Conservation (phyloP, 2,329 filamentous ascomycete genomes). For the Colletotrichum phormii region DNA sequence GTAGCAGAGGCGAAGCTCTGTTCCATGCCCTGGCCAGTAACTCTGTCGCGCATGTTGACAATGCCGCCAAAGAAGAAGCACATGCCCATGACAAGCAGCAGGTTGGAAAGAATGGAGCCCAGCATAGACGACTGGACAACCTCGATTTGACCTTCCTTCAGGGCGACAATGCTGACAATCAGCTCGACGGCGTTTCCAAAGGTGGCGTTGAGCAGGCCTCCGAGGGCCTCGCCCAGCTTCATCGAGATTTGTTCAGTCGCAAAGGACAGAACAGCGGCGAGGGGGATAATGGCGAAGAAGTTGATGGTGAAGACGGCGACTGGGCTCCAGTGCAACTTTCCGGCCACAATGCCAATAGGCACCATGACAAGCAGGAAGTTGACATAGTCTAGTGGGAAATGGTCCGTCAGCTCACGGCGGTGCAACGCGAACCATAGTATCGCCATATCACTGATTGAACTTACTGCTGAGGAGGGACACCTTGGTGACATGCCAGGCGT, state of each 20-base stretch:
- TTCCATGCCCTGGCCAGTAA: slow-evolving; percentile 69
- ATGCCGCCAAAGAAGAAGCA: slow-evolving; percentile 83
- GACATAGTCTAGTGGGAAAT: slow-evolving; percentile 60
- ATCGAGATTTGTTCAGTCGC: slow-evolving; percentile 82
- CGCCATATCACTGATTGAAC: slow-evolving; percentile 42
- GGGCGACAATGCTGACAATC: slow-evolving; percentile 91
- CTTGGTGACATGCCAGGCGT: slow-evolving; percentile 67
- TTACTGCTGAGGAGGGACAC: slow-evolving; percentile 69
- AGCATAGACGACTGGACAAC: slow-evolving; percentile 99
- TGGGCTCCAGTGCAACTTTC: slow-evolving; percentile 70
- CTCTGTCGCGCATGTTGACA: slow-evolving; percentile 64
- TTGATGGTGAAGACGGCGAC: slow-evolving; percentile 80
- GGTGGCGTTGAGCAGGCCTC: slow-evolving; percentile 80
- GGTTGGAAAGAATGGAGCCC: slow-evolving; percentile 93
- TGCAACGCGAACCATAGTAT: background rate
- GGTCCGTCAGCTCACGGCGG: slow-evolving; percentile 15
- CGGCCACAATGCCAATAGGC: slow-evolving; percentile 77
- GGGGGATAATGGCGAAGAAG: slow-evolving; percentile 83
- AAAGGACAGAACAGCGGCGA: slow-evolving; percentile 80
- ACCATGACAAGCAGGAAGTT: slow-evolving; percentile 82
- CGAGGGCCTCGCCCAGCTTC: slow-evolving; percentile 79
- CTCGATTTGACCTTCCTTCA: slow-evolving; percentile 86
- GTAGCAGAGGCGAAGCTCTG: slow-evolving; percentile 81
- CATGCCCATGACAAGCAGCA: slow-evolving; percentile 86
- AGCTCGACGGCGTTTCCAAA: slow-evolving; percentile 86